Base-by-base conservation (phyloP, 2,329 filamentous ascomycete species). In the Huntiella bhutanensis region DNA sequence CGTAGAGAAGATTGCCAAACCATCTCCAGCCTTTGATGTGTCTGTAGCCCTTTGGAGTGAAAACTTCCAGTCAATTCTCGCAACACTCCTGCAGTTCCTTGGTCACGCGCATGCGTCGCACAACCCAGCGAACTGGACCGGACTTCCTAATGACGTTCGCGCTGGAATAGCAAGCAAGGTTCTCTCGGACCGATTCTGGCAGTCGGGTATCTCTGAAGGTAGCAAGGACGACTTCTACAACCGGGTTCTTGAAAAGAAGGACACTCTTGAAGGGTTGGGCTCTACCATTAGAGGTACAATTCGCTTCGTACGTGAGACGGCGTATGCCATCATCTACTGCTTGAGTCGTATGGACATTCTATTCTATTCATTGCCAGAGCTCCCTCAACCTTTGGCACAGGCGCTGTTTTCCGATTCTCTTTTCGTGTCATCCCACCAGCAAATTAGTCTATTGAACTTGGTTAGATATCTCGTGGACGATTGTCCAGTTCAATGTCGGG, bases 221-320 rank as follows among this genome's bases (percentile, higher is more conserved):
- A 96, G 84, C 55, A 86, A 91, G 59, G 91, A 96, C 52, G 88
- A 96, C 49, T 98, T 98, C 59, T 96, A 95, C 60, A 82, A 85
- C 32, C 76, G 84, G 36, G 88, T 98, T 2, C 77, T 85, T 47
- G 82, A 85, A 32, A 94, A 91, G 47, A 93, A 86, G 61, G 74
- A 73, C 36, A 94, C 86, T 0, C 75, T 94, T 48, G 91, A 98
- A 61, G 91, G 91, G 0, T 82, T 98, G 52, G 88, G 87, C 4
- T 96, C 88, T 1, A 87, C 86, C 0, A 85, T 98, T 37, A 77
- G 91, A 45, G 88, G 87, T 1, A 81, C 87, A 2, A 77, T 96
- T 38, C 72, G 91, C 32, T 85, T 87, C 52, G 83, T 96, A 12
- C 77, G 92, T 17, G 92, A 98, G 63, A 84, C 85, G 16, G 86